Percentiles rank a stretch among this genome's conserved stretches.
Evolutionary conservation across 2,329 filamentous ascomycete genomes (phyloP).

Genomic region (Bertia moriformis): DNA sequence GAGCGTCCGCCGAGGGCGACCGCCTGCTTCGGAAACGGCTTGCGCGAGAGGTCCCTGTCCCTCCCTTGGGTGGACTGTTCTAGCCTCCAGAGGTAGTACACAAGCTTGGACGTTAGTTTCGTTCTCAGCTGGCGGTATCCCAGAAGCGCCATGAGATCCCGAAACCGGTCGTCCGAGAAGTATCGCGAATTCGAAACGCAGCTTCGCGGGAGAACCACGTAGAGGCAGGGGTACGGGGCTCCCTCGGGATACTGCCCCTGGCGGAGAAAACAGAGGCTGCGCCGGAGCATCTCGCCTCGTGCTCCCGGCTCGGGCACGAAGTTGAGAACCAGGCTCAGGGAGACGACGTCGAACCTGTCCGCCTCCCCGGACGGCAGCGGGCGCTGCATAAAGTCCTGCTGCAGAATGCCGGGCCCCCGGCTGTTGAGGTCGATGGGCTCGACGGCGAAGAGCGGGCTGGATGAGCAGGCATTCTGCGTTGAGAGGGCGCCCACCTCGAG

Average conservation of each 20-base stretch:
- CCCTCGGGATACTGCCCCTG: constrained; percentile 2
- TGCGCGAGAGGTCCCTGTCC: constrained; percentile 7
- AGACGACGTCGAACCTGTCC: constrained; percentile 46
- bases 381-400: constrained; percentile 54
- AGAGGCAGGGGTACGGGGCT: constrained; percentile 52
- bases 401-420: constrained; percentile 37
- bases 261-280: constrained; percentile 32
- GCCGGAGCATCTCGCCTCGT: constrained; percentile 9
- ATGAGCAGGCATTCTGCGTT: constrained; percentile 43
- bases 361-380: constrained; percentile 28
- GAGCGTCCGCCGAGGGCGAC: constrained; percentile 58
- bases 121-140: constrained; percentile 53
- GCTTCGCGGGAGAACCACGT: constrained; percentile 76
- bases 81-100: constrained; percentile 75
- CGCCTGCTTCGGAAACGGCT: constrained; percentile 56
- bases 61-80: constrained; percentile 8
- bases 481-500: constrained; percentile 52
- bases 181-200: constrained; percentile 88
- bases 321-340: constrained; percentile 51
- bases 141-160: constrained; percentile 60
- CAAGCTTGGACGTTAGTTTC: constrained; percentile 70
- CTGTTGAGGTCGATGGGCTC: constrained; percentile 49
- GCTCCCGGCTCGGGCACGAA: constrained; percentile 41
- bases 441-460: constrained; percentile 31
- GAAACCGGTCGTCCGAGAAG: constrained; percentile 55